Evolutionary conservation across 2,329 filamentous ascomycete genomes (phyloP).

Genomic region (Colletotrichum sublineola): DNA sequence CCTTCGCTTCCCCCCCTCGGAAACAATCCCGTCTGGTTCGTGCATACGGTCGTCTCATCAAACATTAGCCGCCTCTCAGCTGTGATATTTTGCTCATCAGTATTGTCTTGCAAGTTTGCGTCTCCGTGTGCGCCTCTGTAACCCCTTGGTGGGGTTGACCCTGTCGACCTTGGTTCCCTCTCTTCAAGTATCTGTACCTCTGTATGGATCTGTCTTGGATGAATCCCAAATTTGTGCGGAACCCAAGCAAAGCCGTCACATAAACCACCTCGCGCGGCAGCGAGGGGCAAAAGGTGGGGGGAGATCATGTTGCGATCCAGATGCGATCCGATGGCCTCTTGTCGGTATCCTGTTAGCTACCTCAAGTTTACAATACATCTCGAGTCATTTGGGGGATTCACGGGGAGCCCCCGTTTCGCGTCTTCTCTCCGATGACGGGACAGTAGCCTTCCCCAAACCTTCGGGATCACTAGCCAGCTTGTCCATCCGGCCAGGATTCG

Average conservation of each 20-base stretch:
- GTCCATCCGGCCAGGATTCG: conserved; percentile 37
- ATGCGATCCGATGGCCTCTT: conserved; percentile 28
- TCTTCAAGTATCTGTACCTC: conserved; percentile 36
- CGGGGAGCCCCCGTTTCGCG: conserved; percentile 30
- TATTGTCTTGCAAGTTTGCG: conserved; percentile 27
- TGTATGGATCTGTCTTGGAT: conserved; percentile 9
- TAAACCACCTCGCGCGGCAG: conserved; percentile 28
- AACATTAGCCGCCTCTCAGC: conserved; percentile 16
- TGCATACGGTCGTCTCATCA: conserved; percentile 28
- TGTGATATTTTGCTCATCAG: conserved; percentile 17
- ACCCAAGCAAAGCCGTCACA: conserved; percentile 29
- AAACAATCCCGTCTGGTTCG: conserved; percentile 9
- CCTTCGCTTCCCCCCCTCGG: conserved; percentile 25
- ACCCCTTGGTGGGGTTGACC: conserved; percentile 27
- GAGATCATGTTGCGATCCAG: conserved; percentile 18
- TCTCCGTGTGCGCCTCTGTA: conserved; percentile 33
- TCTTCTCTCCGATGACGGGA: conserved; percentile 35
- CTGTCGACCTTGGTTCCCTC: conserved; percentile 15
- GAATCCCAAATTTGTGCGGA: conserved; percentile 13
- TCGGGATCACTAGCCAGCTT: conserved; percentile 34
- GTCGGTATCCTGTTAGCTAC: conserved; percentile 40
- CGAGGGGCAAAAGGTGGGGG: conserved; percentile 40
- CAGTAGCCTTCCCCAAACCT: conserved; percentile 35
- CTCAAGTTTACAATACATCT: conserved; percentile 35
- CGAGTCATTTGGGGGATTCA: conserved; percentile 38